Percentiles rank a stretch among this genome's conserved stretches.
These are phyloP conservation scores for Penicillium sumatraense DNA, from an alignment of 2,329 filamentous ascomycete genomes.

Conservation along the genomic window DNA sequence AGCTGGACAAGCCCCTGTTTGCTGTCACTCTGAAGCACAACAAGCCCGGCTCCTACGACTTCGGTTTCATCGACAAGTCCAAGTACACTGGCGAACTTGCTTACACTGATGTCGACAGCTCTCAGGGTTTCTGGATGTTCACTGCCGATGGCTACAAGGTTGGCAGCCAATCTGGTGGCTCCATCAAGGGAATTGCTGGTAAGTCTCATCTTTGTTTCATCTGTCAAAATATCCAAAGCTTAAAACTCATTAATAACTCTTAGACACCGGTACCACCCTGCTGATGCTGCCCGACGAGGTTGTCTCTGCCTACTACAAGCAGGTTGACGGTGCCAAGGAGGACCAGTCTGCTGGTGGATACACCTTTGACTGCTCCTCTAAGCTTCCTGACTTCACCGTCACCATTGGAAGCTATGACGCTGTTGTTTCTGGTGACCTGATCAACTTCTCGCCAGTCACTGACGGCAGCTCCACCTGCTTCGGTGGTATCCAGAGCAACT, in stretches of 20 bases:
- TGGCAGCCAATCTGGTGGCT: conserved; percentile 48
- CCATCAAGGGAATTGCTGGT: conserved; percentile 61
- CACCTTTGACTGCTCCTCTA: conserved; percentile 56
- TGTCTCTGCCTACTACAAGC: conserved; percentile 63
- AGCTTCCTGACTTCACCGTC: conserved; percentile 59
- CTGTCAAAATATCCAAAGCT: not conserved
- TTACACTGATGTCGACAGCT: conserved; percentile 60
- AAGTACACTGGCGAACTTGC: conserved; percentile 64
- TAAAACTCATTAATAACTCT: conserved; percentile 2
- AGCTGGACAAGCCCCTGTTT: conserved; percentile 58
- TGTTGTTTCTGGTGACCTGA: conserved; percentile 57
- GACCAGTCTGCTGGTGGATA: conserved; percentile 58
- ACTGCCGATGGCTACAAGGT: conserved; percentile 60
- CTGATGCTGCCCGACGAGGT: conserved; percentile 61
- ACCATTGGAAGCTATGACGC: conserved; percentile 55
- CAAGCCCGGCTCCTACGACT: conserved; percentile 58
- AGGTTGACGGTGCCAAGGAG: conserved; percentile 59
- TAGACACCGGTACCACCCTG: conserved; percentile 72
- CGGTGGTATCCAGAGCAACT: conserved; percentile 72
- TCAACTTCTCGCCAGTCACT: conserved; percentile 57
- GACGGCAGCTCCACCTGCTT: conserved; percentile 61
- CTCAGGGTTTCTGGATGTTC: conserved; percentile 69
- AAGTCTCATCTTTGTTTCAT: conserved; percentile 1
- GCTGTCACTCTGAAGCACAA: conserved; percentile 60
- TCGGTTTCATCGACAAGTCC: conserved; percentile 62